A percentile compares a stretch with the other conserved stretches of the same genome.
Evolutionary conservation across 106 monocot genomes (phyloP).

Genomic region (Phalaenopsis equestris): DNA sequence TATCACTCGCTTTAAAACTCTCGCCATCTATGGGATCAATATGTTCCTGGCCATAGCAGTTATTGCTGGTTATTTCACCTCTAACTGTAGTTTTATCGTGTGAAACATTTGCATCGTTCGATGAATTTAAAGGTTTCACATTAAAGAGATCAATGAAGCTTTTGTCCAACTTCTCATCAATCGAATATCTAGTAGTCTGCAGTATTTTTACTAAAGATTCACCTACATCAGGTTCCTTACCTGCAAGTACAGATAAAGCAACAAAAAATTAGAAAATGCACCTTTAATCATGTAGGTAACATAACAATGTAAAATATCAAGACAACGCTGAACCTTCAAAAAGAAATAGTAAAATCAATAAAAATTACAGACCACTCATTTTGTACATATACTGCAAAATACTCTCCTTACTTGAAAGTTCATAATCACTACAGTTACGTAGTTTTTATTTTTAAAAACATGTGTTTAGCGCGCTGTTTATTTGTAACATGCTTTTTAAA

Average conservation of each 20-base stretch:
- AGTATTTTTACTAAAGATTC: conserved; percentile 65
- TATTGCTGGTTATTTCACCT: conserved; percentile 2
- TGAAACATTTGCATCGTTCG: conserved; percentile 16
- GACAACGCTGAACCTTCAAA: not conserved
- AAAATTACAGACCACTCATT: not conserved
- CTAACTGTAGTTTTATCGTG: conserved; percentile 4
- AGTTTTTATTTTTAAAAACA: not conserved
- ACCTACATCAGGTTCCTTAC: conserved; percentile 64
- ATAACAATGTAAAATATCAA: not conserved
- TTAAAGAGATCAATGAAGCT: conserved; percentile 75
- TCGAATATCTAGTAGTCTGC: conserved; percentile 71
- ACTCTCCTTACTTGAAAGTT: not conserved
- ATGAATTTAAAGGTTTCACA: conserved; percentile 22
- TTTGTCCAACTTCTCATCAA: conserved; percentile 86
- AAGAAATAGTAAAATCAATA: not conserved
- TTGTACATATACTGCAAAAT: not conserved
- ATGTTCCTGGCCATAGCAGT: conserved; percentile 4
- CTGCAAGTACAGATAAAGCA: conserved; percentile 17
- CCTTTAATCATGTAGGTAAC: not conserved
- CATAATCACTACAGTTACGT: not conserved
- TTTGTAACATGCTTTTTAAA: too few relatives aligned
- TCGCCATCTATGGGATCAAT: conserved; percentile 1
- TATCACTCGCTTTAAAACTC: conserved; percentile 11
- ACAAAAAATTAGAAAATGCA: not conserved
- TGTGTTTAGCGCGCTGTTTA: too few relatives aligned